Percentiles rank a stretch among this genome's conserved stretches.
Evolutionary conservation across 192 early-diverging fungal species (phyloP).

Genomic region (Glomus cerebriforme): DNA sequence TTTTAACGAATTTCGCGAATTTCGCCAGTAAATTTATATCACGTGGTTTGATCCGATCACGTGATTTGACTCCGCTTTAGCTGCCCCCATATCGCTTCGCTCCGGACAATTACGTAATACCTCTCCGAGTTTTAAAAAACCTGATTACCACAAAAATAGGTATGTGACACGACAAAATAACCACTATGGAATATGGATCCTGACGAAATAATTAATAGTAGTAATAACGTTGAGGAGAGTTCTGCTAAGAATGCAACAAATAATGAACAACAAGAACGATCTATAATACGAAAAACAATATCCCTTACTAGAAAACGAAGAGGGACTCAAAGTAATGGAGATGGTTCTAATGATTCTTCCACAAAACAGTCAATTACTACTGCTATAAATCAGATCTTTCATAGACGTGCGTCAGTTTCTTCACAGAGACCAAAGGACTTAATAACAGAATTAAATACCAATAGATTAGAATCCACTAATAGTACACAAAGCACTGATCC

Average conservation of each 20-base stretch:
- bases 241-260: background rate
- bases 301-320: background rate
- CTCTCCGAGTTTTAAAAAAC: too few relatives aligned
- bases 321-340: slow-evolving; percentile 10
- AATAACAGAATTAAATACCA: background rate
- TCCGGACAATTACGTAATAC: too few relatives aligned
- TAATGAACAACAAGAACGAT: background rate
- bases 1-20: too few relatives aligned
- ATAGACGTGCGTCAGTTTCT: slow-evolving; percentile 23
- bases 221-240: background rate
- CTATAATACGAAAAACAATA: background rate
- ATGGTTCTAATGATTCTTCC: background rate
- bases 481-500: background rate
- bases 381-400: slow-evolving; percentile 16
- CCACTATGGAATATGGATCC: background rate
- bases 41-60: too few relatives aligned
- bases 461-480: background rate
- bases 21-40: too few relatives aligned
- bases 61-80: too few relatives aligned
- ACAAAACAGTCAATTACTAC: background rate
- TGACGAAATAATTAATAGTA: background rate
- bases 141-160: too few relatives aligned
- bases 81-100: too few relatives aligned
- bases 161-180: background rate
- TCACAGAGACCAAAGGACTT: background rate